Conservation (phyloP, 768 basidiomycete species). For the Galerina marginata region DNA sequence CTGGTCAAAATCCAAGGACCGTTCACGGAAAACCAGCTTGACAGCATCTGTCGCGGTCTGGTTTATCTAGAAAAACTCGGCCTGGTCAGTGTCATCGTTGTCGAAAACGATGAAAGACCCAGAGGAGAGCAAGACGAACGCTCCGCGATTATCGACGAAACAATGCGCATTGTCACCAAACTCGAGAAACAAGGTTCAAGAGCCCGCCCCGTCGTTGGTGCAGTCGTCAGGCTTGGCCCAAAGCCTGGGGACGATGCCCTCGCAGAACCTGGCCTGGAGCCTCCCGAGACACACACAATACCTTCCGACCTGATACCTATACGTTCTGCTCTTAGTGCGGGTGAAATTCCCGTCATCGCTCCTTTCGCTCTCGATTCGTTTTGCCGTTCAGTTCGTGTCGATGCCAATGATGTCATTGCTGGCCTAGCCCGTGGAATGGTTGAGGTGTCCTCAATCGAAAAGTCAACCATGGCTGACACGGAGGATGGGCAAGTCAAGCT, state of each 20-base stretch:
- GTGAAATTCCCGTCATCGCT: conserved; percentile 95
- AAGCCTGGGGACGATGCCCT: conserved; percentile 55
- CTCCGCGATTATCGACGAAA: conserved; percentile 71
- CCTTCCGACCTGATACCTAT: conserved; percentile 83
- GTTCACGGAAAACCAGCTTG: conserved; percentile 90
- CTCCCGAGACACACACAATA: conserved; percentile 81
- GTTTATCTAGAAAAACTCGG: conserved; percentile 96
- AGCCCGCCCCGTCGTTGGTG: conserved; percentile 88
- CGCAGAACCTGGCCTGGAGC: conserved; percentile 36
- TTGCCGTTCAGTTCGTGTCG: conserved; percentile 83
- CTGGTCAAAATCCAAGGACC: conserved; percentile 98
- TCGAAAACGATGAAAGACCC: conserved; percentile 82
- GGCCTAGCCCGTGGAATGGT: conserved; percentile 90
- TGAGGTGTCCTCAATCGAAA: conserved; percentile 47
- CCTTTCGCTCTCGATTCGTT: conserved; percentile 93
- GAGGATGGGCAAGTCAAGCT: conserved; percentile 40
- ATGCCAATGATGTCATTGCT: conserved; percentile 86
- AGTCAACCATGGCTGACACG: conserved; percentile 29
- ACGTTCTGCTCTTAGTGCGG: conserved; percentile 86
- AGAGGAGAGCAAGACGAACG: conserved; percentile 76
- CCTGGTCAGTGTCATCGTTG: conserved; percentile 92
- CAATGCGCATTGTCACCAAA: conserved; percentile 80
- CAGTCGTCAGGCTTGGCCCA: conserved; percentile 84
- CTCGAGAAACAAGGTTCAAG: conserved; percentile 86
- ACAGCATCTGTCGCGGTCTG: conserved; percentile 92